Percentiles rank a stretch among this genome's conserved stretches.
phyloP scores from a whole-genome alignment of 1,284 basidiomycete species.

The Sporisorium reilianum region DNA sequence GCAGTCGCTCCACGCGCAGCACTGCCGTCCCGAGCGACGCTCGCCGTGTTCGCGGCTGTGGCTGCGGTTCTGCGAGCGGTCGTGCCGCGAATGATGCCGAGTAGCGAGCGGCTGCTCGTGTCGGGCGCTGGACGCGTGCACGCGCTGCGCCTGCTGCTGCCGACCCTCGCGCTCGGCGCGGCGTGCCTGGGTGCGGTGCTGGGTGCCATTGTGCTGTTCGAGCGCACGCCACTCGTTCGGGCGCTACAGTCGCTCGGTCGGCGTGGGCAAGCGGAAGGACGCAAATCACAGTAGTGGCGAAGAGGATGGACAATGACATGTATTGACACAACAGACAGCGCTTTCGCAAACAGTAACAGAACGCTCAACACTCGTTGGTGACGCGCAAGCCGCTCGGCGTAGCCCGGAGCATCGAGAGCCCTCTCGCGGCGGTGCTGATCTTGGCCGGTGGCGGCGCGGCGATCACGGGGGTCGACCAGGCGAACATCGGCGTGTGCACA shows the following conservation, averaged over 20 bases:
- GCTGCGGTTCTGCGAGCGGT: constrained; percentile 7
- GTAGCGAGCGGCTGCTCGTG: constrained; percentile 1
- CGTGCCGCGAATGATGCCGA: constrained; percentile 22
- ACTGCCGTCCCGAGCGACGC: constrained; percentile 7
- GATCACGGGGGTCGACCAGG: constrained; percentile 35
- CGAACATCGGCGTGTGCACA: constrained; percentile 17
- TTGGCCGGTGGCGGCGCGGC: constrained; percentile 24
- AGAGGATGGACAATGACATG: constrained; percentile 7
- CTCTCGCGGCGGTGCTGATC: background rate
- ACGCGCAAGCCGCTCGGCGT: constrained; percentile 6
- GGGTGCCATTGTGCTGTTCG: constrained; percentile 11
- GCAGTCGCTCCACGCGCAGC: constrained; percentile 11
- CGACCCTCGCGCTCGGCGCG: constrained; percentile 15
- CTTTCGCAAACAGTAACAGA: constrained; percentile 4
- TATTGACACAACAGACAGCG: constrained; percentile 3
- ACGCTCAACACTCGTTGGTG: background rate
- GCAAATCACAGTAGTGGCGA: background rate
- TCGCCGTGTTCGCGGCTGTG: constrained; percentile 12
- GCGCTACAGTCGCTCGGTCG: constrained; percentile 16
- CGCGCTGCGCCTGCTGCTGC: constrained; percentile 26
- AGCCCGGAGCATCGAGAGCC: constrained; percentile 9
- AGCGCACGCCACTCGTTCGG: constrained; percentile 1
- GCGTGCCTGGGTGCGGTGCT: constrained; percentile 11
- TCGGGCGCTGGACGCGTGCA: constrained; percentile 4
- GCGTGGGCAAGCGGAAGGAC: background rate